Base-by-base conservation (phyloP, 352 stramenopile species). In the Pythium sukuiense region DNA sequence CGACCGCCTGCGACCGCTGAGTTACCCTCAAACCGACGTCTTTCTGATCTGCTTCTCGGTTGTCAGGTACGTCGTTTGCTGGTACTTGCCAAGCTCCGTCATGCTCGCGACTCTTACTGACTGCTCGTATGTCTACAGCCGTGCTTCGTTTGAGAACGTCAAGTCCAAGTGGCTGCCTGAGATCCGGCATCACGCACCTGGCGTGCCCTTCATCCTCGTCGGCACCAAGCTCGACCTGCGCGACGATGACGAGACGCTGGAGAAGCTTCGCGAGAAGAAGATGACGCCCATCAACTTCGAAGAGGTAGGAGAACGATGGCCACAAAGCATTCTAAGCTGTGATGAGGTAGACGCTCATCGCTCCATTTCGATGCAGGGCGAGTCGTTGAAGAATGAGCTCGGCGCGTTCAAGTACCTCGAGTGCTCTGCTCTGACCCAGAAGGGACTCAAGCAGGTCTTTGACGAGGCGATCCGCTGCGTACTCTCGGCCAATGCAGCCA, bases 41-140 rank as follows among this genome's bases (percentile, higher is more conserved):
- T 99, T 99, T 62, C 80, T 99, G 30, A 92, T 99, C 65, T 98
- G 95, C 72, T 99, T 98, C 74, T 96, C 91, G 27, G 91, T 99
- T 65, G 92, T 97, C 41, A 96, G 82, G 80, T 89, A 58, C 13
- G 70, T 24, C 20, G 20, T 24, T 24, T 24, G 20, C 20, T 24
- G 20, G 0, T 24, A 24, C 20, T 24, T 24, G 20, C 20, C 20
- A 24, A 24, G 20, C 20, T 24, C 20, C 20, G 20, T 24, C 20
- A 24, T 24, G 20, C 20, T 24, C 20, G 20, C 20, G 20, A 27
- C 26, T 24, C 53, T 37, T 14, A n/a, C 56, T 14, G 48, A 72
- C 20, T 59, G 20, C 50, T 26, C 35, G 6, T 14, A 5, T 30
- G 20, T 29, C 60, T 69, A 8, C 55, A 96, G 86, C 65, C 88